A percentile compares a stretch with the other conserved stretches of the same genome.
Evolutionary conservation across 1,139 yeast genomes (phyloP).

Genomic region (Yamadazyma dendronema): DNA sequence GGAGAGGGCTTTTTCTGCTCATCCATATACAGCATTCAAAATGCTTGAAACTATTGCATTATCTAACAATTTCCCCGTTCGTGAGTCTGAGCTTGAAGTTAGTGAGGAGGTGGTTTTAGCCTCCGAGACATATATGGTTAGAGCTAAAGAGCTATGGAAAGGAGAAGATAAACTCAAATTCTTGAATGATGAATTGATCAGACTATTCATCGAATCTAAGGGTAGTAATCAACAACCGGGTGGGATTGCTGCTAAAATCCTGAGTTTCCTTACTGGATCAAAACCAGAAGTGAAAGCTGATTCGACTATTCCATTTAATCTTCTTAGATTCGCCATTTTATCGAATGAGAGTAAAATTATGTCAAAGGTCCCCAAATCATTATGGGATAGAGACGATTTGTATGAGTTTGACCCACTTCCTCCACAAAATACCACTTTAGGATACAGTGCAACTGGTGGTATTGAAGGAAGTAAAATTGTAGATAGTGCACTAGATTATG

Average conservation of each 20-base stretch:
- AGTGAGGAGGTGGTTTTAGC: conserved; percentile 31
- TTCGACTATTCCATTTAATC: conserved; percentile 51
- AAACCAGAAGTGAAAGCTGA: conserved; percentile 5
- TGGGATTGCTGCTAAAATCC: conserved; percentile 13
- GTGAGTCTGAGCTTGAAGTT: conserved; percentile 22
- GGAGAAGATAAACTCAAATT: conserved; percentile 45
- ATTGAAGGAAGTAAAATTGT: conserved; percentile 20
- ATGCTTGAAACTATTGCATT: conserved; percentile 45
- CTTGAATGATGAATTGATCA: conserved; percentile 43
- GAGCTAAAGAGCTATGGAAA: conserved; percentile 52
- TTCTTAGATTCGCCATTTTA: conserved; percentile 63
- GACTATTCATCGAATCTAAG: conserved; percentile 23
- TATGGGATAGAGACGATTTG: conserved; percentile 63
- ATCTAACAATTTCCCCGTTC: conserved; percentile 18
- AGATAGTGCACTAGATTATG: conserved; percentile 35
- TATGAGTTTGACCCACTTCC: conserved; percentile 73
- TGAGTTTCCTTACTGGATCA: conserved; percentile 15
- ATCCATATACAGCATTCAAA: conserved; percentile 59
- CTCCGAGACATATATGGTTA: conserved; percentile 51
- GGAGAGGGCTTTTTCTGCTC: conserved; percentile 48
- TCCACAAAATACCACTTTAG: conserved; percentile 36
- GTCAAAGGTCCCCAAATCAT: conserved; percentile 61
- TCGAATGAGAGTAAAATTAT: conserved; percentile 69
- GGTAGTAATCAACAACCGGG: conserved; percentile 9
- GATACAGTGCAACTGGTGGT: conserved; percentile 30